Evolutionary conservation across 352 stramenopile genomes (phyloP), one percentile per base, ranked within the genome.

Genomic region (Hyaloperonospora brassicae): DNA sequence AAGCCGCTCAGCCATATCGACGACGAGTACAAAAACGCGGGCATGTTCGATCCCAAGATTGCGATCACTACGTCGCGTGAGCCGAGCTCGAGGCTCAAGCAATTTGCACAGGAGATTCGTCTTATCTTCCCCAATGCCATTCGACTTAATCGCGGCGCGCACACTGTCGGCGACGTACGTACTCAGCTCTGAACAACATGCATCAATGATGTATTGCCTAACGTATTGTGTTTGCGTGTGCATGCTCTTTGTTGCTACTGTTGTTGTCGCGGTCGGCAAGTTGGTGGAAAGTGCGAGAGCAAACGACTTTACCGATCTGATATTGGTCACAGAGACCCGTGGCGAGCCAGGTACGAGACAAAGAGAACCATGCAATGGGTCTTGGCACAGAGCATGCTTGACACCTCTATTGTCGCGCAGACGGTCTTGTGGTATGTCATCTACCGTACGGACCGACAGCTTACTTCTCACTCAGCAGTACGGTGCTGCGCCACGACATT

Each of bases 91-190:
- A 91, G 97, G 12, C 82, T 99, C 25, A 99, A 99, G 70, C 96
- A 99, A 77, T 99, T 99, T 72, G 87, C 95, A n/a, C 98, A 99
- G 82, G 97, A 99, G 83, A 82, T 99, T 42, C 97, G 97, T 30
- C 75, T 98, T 25, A 91, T 99, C 46, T 95, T 99, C 66, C 97
- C 97, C 23, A 99, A 99, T 68, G 92, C 96, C 17, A 95, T 98
- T 40, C 76, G 96, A 21, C 86, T 99, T 34, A 99, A 99, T 78
- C 84, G 97, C 31, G 97, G 97, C 61, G 80, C 82, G 1, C 97
- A 97, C 70, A 97, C 96, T 54, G 87, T 98, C 30, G 87, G 72
- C 43, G 83, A 92, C 53, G 79, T 90, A 65, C 64, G 77, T 68
- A 27, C 48, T 34, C 35, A 52, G 10, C 27, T 4, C 27, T 34